Evolutionary conservation across 192 early-diverging fungal genomes (phyloP), one percentile per base, ranked within the genome.

Genomic region (Cetraspora pellucida): DNA sequence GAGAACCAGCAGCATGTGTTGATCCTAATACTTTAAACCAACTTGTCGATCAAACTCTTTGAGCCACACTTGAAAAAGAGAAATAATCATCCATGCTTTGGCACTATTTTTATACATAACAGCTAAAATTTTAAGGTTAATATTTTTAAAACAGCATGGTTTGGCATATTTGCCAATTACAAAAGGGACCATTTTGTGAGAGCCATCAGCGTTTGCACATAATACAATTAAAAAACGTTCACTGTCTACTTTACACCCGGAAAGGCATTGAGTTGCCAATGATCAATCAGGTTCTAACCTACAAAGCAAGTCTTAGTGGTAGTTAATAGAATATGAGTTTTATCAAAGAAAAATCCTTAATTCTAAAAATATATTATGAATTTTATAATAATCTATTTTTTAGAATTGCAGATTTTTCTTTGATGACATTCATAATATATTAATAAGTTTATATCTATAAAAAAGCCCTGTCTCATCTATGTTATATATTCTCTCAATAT

Each of bases 171-270:
- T n/a, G n/a, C n/a, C 74, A 65, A 76, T 76, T 30, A 76, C 23
- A 14, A 76, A 50, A 49, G 74, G 64, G 28, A 11, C 3, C 23
- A 66, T 17, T 30, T 76, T 76, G 25, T 76, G 52, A 50, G 60
- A 65, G 19, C 60, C 45, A 76, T 76, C 61, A 49, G 58, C 58
- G 27, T 76, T 76, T 46, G 61, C 17, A 76, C 25, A 76, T 65
- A 76, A 64, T 27, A 43, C 50, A 47, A 76, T 65, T 46, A 45
- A 76, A 31, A 76, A 9, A 16, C 52, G 23, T 75, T 75, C 19
- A n/a, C 63, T 75, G 49, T 75, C 25, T 59, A n/a, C 21, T 45
- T 75, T 75, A 43, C 13, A 47, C n/a, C 58, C 55, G 44, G 23
- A 27, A 75, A 75, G 58, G 2, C 57, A 16, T 19, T 21, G 19